A percentile compares a stretch with the other conserved stretches of the same genome.
Evolutionary conservation across 345 rosid species (phyloP).

Genomic region (Adansonia digitata): DNA sequence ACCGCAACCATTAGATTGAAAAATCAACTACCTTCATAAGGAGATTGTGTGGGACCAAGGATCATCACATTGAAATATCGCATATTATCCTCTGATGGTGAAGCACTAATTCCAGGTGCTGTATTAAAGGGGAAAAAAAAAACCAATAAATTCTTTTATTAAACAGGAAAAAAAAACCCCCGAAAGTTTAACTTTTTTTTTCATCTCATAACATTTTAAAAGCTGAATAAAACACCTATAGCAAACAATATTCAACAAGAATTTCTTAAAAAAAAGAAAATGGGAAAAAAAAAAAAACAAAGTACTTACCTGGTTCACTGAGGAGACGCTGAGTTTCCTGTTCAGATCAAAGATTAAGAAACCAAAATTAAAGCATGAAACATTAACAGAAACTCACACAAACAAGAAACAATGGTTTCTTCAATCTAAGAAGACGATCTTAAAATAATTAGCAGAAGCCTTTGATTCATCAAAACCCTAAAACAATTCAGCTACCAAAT

Average conservation of each 20-base stretch:
- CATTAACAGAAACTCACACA: background rate
- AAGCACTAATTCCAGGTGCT: conserved; percentile 98
- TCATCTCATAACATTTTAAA: conserved; percentile 2
- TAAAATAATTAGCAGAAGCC: background rate
- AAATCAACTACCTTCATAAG: conserved; percentile 69
- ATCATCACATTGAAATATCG: conserved; percentile 96
- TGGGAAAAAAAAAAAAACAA: background rate
- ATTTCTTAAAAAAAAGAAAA: too few species aligned
- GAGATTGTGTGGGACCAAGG: conserved; percentile 96
- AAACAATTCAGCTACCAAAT: background rate
- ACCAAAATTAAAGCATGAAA: background rate
- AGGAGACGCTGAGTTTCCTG: conserved; percentile 99
- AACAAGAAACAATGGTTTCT: too few species aligned
- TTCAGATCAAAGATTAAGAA: background rate
- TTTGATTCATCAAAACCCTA: background rate
- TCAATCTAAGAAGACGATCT: background rate
- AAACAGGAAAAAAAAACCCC: conserved; percentile 11
- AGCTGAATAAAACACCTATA: background rate
- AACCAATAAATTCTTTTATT: too few species aligned
- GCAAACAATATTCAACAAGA: background rate
- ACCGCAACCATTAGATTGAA: background rate
- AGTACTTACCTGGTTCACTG: conserved; percentile 79
- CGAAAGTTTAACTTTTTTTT: background rate
- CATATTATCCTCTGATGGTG: conserved; percentile 96
- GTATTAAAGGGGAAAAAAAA: conserved; percentile 17